These are phyloP conservation scores for Sugiyamaella neomexicana DNA, from an alignment of 1,139 yeast species.

Conservation along the genomic window DNA sequence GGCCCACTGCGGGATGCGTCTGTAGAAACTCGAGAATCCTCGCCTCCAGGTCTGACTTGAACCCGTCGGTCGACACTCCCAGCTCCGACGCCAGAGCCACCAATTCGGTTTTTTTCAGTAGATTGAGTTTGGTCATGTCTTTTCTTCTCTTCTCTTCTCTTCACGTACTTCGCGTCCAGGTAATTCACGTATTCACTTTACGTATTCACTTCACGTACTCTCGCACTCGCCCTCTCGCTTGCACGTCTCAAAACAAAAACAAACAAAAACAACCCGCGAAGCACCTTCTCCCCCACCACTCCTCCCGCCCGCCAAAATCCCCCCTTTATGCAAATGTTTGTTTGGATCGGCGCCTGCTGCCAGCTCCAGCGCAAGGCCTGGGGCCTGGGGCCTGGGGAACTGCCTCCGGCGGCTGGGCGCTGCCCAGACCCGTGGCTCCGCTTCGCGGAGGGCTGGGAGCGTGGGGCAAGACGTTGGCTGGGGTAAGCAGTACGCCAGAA, in stretches of 20 bases:
- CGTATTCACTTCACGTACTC: too few relatives aligned
- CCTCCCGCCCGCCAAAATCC: background rate
- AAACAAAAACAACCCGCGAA: background rate
- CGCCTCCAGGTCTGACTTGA: conserved; percentile 34
- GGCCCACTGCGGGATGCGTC: conserved; percentile 22
- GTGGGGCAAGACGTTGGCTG: background rate
- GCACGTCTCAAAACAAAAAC: background rate
- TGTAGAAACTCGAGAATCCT: conserved; percentile 31
- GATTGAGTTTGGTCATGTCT: conserved; percentile 23
- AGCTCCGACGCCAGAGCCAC: conserved; percentile 41
- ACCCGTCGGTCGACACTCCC: conserved; percentile 35
- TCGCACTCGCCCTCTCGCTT: too few relatives aligned
- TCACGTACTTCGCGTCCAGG: background rate
- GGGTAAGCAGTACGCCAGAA: too few relatives aligned
- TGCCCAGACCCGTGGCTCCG: background rate
- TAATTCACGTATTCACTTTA: background rate
- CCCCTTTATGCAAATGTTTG: background rate
- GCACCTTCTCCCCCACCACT: background rate
- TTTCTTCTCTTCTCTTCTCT: too few relatives aligned
- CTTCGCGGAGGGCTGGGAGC: background rate
- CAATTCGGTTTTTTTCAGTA: conserved; percentile 41
- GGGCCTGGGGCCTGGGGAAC: background rate
- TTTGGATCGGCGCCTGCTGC: background rate
- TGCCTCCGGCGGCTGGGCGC: background rate
- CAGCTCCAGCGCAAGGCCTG: too few relatives aligned